These are phyloP conservation scores for Yamadazyma sp. DNA, from an alignment of 805 yeast species.

Conservation along the genomic window DNA sequence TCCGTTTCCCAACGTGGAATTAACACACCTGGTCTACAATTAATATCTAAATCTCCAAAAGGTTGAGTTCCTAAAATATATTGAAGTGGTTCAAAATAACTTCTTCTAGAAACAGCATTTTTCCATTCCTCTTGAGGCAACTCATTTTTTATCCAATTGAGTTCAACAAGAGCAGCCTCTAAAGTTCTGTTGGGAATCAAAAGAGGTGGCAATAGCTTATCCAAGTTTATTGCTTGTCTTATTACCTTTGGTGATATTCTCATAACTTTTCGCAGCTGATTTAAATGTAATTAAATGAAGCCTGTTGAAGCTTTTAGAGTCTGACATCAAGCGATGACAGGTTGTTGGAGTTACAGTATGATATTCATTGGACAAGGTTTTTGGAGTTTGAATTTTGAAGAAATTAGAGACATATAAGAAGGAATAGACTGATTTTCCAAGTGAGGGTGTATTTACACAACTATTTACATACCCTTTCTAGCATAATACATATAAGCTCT, in stretches of 20 bases:
- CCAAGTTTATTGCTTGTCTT: slow-evolving; percentile 23
- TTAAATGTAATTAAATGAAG: too few species aligned
- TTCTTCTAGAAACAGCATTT: slow-evolving; percentile 53
- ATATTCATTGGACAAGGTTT: too few species aligned
- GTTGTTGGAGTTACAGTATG: too few species aligned
- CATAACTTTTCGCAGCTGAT: too few species aligned
- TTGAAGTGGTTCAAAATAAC: slow-evolving; percentile 67
- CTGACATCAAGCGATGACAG: too few species aligned
- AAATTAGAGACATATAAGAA: too few species aligned
- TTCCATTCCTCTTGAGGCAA: slow-evolving; percentile 46
- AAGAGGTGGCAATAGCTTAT: slow-evolving; percentile 30
- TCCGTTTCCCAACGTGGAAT: slow-evolving; percentile 97
- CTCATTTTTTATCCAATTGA: slow-evolving; percentile 62
- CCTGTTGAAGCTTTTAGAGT: too few species aligned
- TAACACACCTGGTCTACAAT: slow-evolving; percentile 62
- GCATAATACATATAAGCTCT: slow-evolving; percentile 93
- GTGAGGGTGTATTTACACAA: too few species aligned
- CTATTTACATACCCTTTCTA: slow-evolving; percentile 54
- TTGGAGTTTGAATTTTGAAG: too few species aligned
- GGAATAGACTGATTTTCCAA: too few species aligned
- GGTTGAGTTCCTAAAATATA: slow-evolving; percentile 86
- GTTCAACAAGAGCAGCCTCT: slow-evolving; percentile 50
- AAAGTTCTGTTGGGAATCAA: slow-evolving; percentile 28
- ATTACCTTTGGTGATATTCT: slow-evolving; percentile 27
- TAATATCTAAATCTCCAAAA: slow-evolving; percentile 64